Base-by-base conservation (phyloP, 192 early-diverging fungal genomes). In the Lunasporangiospora selenospora region DNA sequence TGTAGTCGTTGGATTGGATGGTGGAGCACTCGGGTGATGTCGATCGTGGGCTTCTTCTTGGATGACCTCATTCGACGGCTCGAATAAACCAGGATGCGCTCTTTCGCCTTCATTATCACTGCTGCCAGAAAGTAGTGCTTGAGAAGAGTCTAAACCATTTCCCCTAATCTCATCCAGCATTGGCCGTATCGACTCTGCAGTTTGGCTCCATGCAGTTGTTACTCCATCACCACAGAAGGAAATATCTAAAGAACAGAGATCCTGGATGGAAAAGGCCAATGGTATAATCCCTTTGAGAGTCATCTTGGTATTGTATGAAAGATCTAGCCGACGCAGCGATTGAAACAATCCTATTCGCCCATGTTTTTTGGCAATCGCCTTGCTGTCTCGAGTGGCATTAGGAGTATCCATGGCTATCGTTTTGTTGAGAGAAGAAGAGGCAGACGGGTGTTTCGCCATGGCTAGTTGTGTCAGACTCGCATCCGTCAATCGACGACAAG, bases 201-300 rank as follows among this genome's bases (percentile, higher is more conserved):
- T 43, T 4, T 37, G 44, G 34, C 45, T 56, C 67, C 67, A 73
- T n/a, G 54, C 23, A 6, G 44, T 49, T 2, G 60, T 73, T 12
- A 73, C 54, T 29, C 67, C 67, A 44, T 57, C 60, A 34, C 67
- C 67, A 16, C 67, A 73, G 41, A 73, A 73, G 2, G 67, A 73
- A 2, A 63, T 54, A 26, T 73, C 67, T 8, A 73, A 34, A 3
- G 67, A 45, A 51, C 67, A 73, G 11, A 73, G 54, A 6, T 46
- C 63, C 19, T 63, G 62, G 19, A 73, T 53, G 10, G 67, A 73
- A 53, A 73, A 51, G 34, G 58, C 60, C 26, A 73, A 26, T 3
- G 67, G 67, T 6, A 73, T 73, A 19, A 73, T 73, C 0, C 67
- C 67, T 3, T 31, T 39, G 27, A 73, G 46, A 0, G 67, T 73